Conservation (phyloP, 139 green algal genomes). For the Chlorella sp. region DNA sequence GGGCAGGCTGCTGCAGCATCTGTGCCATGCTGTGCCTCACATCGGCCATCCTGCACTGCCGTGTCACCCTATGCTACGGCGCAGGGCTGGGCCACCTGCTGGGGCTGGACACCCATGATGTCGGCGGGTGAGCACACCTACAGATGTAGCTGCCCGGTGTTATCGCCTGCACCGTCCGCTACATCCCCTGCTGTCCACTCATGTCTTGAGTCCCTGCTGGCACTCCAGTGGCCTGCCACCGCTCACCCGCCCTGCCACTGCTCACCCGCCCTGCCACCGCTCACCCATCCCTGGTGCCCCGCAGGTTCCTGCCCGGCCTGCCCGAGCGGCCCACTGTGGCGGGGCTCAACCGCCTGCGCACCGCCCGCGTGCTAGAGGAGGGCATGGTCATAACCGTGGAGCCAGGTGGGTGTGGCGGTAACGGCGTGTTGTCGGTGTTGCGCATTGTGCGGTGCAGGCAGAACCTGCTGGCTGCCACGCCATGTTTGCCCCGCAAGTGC, state of each 20-base stretch:
- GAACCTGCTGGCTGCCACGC: neutral
- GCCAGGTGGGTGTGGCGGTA: slow-evolving; percentile 30
- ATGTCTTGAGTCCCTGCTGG: too few species aligned
- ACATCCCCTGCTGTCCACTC: too few species aligned
- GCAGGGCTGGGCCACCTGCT: slow-evolving; percentile 90
- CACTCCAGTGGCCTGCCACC: too few species aligned
- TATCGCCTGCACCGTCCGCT: slow-evolving; percentile 1
- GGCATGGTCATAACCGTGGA: slow-evolving; percentile 92
- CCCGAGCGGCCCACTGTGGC: slow-evolving; percentile 30
- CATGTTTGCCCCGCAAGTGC: neutral
- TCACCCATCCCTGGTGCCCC: too few species aligned
- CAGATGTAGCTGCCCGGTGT: too few species aligned
- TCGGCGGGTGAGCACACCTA: slow-evolving; percentile 81
- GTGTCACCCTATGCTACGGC: too few species aligned
- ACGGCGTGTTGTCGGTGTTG: neutral
- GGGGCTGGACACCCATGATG: slow-evolving; percentile 93
- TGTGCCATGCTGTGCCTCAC: neutral
- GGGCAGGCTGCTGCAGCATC: neutral
- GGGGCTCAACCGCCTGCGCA: slow-evolving; percentile 69
- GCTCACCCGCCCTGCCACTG: too few species aligned
- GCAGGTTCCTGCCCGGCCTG: neutral
- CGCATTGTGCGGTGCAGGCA: neutral
- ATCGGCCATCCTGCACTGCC: neutral
- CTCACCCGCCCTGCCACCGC: too few species aligned
- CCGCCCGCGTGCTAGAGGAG: slow-evolving; percentile 69